Conservation (phyloP, 192 early-diverging fungal species). For the Gaertneriomyces sp. region DNA sequence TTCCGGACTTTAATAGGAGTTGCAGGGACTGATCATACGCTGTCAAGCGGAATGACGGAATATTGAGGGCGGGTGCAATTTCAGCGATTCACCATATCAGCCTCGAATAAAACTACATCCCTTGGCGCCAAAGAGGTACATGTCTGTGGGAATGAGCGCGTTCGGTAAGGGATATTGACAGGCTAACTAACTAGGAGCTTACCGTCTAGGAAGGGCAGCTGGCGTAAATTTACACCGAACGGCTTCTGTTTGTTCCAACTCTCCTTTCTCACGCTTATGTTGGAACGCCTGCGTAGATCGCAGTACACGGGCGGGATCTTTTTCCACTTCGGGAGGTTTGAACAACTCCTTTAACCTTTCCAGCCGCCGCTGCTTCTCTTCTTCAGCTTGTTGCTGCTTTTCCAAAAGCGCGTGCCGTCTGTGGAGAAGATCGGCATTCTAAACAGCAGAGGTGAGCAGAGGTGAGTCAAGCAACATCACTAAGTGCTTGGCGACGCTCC, state of each 20-base stretch:
- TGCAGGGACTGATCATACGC: too few species aligned
- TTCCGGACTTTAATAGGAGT: too few species aligned
- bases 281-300: constrained; percentile 11
- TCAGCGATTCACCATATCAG: too few species aligned
- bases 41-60: too few species aligned
- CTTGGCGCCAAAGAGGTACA: too few species aligned
- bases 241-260: background rate
- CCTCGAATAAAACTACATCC: too few species aligned
- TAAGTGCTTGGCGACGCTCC: background rate
- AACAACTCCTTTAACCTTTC: constrained; percentile 1
- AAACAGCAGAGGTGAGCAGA: background rate
- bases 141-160: too few species aligned
- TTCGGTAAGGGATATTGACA: too few species aligned
- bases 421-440: constrained; percentile 3
- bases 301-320: constrained; percentile 13
- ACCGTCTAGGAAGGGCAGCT: constrained; percentile 7
- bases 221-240: background rate
- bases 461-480: background rate
- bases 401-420: background rate
- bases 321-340: background rate
- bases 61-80: too few species aligned
- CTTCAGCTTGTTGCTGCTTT: background rate
- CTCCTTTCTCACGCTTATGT: background rate
- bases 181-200: background rate
- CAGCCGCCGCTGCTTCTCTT: constrained; percentile 4